Evolutionary conservation across 352 stramenopile species (phyloP), one percentile per base, ranked within the genome.

Genomic region (Phytopythium chamaehyphon): DNA sequence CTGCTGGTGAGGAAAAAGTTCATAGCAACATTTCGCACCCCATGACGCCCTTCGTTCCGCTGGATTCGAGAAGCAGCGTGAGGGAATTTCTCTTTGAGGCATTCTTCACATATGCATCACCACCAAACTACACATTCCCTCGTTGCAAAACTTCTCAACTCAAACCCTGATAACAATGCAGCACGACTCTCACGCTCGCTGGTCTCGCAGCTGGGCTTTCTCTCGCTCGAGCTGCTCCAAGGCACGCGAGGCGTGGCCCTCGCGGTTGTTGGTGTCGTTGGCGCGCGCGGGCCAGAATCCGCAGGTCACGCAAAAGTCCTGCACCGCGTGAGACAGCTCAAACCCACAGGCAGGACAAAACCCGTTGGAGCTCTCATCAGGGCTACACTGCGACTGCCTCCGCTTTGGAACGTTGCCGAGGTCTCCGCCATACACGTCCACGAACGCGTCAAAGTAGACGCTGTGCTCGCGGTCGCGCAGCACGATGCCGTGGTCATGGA

Each of bases 381-480:
- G 46, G 4, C 57, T 52, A n/a, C 50, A 33, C 18, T 2, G 3
- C 1, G 9, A 40, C 12, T 16, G 47, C 42, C 68, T 66, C 15
- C 57, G 51, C 18, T 69, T 61, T 0, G 76, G 71, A 1, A 88
- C 73, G 23, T 68, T 78, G 31, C 19, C 26, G n/a, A 88, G 35
- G 37, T 83, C 61, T 24, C 62, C 60, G 9, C 61, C 39, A 53
- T 88, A 88, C 10, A 70, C 73, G n/a, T 54, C 51, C 23, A 86
- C 45, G 44, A 90, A 88, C 11, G 71, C 65, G n/a, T 69, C 51
- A 40, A 87, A 85, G 55, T 86, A 90, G 37, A 80, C 84, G 24
- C 88, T 43, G 22, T 90, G 80, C 46, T 90, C 80, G 40, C 64
- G 58, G 54, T 90, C 80, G 26, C 76, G 80, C 15, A 88, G 65